These are phyloP conservation scores for Rutidosis leptorrhynchoides DNA, from an alignment of 129 eudicot genomes.

Conservation along the genomic window DNA sequence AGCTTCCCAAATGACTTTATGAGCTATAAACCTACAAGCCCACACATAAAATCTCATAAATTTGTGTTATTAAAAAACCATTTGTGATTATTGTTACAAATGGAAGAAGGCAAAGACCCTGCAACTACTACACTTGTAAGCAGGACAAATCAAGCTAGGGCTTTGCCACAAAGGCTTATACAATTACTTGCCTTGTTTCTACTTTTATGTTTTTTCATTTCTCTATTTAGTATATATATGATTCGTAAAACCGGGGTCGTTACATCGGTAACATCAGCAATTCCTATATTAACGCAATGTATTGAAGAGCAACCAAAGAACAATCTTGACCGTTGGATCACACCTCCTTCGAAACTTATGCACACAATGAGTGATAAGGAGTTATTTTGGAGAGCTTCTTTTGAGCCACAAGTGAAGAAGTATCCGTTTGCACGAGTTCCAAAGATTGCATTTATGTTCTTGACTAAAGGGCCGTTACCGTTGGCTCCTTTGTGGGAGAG, in stretches of 20 bases:
- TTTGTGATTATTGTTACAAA: slow-evolving; percentile 24
- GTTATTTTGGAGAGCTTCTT: slow-evolving; percentile 84
- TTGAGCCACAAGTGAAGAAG: slow-evolving; percentile 55
- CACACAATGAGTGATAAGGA: slow-evolving; percentile 75
- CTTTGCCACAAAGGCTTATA: slow-evolving; percentile 66
- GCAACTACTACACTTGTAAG: slow-evolving; percentile 19
- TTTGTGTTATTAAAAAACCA: slow-evolving; percentile 24
- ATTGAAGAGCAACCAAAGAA: slow-evolving; percentile 31
- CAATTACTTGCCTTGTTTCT: slow-evolving; percentile 57
- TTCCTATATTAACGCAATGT: slow-evolving; percentile 45
- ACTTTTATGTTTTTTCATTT: slow-evolving; percentile 55
- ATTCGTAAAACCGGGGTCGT: slow-evolving; percentile 54
- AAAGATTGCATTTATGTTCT: slow-evolving; percentile 95
- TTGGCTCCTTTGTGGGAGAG: slow-evolving; percentile 96
- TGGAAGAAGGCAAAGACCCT: slow-evolving; percentile 84
- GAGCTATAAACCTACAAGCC: slow-evolving; percentile 26
- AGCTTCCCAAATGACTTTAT: slow-evolving; percentile 18
- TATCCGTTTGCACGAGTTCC: slow-evolving; percentile 81
- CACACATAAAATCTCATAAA: slow-evolving; percentile 19
- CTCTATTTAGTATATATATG: slow-evolving; percentile 61
- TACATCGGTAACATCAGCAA: slow-evolving; percentile 36
- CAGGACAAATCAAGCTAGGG: slow-evolving; percentile 72
- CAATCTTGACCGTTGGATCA: slow-evolving; percentile 58
- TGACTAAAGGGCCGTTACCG: slow-evolving; percentile 94
- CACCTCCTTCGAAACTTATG: slow-evolving; percentile 60